Conservation (phyloP, 2,329 filamentous ascomycete species). For the Verticillium isaacii region DNA sequence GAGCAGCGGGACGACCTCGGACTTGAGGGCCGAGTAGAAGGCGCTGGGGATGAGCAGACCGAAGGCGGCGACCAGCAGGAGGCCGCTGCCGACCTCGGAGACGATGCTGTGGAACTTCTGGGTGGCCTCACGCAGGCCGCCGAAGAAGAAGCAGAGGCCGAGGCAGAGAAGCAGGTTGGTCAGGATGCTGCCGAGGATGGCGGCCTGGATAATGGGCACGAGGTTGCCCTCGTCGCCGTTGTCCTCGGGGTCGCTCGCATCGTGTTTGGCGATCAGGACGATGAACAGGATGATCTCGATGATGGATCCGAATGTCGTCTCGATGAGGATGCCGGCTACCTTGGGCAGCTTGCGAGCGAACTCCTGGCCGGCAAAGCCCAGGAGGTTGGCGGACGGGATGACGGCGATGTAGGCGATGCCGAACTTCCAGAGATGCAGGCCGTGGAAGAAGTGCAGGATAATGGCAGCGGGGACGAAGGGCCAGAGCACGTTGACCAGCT, state of each 20-base stretch:
- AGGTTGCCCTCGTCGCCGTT: conserved; percentile 27
- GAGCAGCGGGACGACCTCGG: conserved; percentile 16
- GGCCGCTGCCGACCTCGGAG: conserved; percentile 62
- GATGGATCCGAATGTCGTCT: conserved; percentile 53
- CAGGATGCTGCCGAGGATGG: conserved; percentile 64
- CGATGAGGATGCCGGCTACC: conserved; percentile 48
- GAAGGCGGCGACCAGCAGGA: conserved; percentile 55
- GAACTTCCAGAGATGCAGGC: conserved; percentile 38
- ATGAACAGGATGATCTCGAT: conserved; percentile 68
- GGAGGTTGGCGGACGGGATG: conserved; percentile 42
- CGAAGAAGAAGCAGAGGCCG: conserved; percentile 62
- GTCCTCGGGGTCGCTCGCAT: conserved; percentile 5
- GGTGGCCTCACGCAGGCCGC: conserved; percentile 53
- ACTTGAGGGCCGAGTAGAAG: conserved; percentile 29
- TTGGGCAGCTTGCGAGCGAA: conserved; percentile 62
- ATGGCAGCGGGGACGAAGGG: conserved; percentile 42
- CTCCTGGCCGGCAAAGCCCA: conserved; percentile 51
- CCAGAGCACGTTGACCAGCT: conserved; percentile 43
- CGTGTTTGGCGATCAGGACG: conserved; percentile 45
- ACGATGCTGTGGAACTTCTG: conserved; percentile 61
- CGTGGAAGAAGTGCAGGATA: conserved; percentile 29
- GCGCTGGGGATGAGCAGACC: conserved; percentile 28
- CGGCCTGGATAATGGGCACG: conserved; percentile 62
- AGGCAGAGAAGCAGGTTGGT: conserved; percentile 65
- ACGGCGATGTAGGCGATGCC: conserved; percentile 43